Conservation (phyloP, 768 basidiomycete genomes). For the Russula griseocarnosa region DNA sequence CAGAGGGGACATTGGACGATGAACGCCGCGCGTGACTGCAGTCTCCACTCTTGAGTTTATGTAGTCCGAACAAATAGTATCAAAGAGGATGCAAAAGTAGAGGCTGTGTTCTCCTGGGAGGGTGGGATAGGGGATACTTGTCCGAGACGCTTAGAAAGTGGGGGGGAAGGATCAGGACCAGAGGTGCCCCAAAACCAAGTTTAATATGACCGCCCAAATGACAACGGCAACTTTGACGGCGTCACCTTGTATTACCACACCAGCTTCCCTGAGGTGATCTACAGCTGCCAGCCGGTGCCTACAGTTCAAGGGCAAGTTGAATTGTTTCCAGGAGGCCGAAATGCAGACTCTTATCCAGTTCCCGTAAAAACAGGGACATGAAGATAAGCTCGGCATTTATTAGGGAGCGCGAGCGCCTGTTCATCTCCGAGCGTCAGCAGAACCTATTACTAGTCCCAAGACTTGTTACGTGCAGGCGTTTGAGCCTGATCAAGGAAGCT, state of each 20-base stretch:
- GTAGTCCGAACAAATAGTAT: neutral
- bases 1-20: neutral
- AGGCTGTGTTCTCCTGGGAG: neutral
- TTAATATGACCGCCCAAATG: neutral
- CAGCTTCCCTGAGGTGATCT: no score
- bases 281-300: neutral
- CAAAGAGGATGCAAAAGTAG: neutral
- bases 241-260: neutral
- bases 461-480: neutral
- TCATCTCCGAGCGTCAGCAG: neutral
- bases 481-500: neutral
- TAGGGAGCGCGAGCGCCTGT: neutral
- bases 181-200: neutral
- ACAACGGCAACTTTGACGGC: neutral
- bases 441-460: conserved; percentile 14
- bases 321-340: neutral
- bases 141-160: neutral
- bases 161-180: neutral
- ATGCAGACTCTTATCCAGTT: neutral
- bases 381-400: neutral
- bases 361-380: neutral
- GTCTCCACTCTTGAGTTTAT: neutral
- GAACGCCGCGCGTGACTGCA: neutral
- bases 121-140: neutral
- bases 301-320: neutral